Percentiles rank a stretch among this genome's conserved stretches.
phyloP scores from a whole-genome alignment of 257 asterid species.

The Nicotiana tomentosiformis region DNA sequence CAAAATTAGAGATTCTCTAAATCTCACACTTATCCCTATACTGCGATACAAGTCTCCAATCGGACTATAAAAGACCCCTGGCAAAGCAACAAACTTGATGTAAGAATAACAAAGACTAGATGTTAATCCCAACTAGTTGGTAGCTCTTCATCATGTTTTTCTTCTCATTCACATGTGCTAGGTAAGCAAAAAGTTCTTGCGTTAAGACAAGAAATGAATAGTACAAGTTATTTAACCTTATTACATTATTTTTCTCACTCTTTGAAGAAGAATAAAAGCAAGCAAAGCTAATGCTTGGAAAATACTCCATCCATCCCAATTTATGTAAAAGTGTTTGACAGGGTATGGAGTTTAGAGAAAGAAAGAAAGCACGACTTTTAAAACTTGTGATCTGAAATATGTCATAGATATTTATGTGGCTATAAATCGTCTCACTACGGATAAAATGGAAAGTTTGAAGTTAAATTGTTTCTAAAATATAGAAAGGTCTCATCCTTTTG shows the following conservation, averaged over 20 bases:
- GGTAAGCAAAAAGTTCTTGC: background rate
- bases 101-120: background rate
- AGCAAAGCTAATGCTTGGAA: background rate
- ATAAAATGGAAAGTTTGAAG: too few species aligned
- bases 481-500: too few species aligned
- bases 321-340: too few species aligned
- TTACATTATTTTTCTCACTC: background rate
- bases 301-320: too few species aligned
- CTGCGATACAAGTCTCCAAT: background rate
- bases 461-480: too few species aligned
- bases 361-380: too few species aligned
- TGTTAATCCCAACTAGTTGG: background rate
- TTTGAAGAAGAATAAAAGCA: background rate
- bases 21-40: background rate
- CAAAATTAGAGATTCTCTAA: background rate
- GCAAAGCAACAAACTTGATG: background rate
- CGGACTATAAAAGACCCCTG: background rate
- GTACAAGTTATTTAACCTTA: background rate
- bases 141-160: background rate
- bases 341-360: too few species aligned
- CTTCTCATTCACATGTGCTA: background rate
- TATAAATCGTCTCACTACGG: too few species aligned
- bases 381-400: too few species aligned
- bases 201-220: background rate
- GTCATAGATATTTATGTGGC: too few species aligned